Conservation (phyloP, 208 protist species). For the Dictyostelium gargantuum region DNA sequence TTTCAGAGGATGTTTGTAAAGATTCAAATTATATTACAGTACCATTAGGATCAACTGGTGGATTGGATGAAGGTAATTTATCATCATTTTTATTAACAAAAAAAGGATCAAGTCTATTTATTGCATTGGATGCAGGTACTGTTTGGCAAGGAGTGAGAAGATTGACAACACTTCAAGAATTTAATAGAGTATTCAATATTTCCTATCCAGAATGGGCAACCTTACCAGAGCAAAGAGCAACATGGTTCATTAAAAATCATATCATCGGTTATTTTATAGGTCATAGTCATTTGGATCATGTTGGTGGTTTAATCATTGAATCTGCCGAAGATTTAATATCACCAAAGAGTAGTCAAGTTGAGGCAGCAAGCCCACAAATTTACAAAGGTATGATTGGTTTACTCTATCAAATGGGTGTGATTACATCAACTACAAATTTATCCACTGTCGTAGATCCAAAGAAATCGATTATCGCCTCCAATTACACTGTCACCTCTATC, state of each 20-base stretch:
- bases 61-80: slow-evolving; percentile 13
- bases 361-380: neutral
- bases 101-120: slow-evolving; percentile 24
- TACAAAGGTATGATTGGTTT: neutral
- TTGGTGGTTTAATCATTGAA: neutral
- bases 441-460: neutral
- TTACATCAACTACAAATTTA: no score
- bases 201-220: neutral
- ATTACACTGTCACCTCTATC: neutral
- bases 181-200: neutral
- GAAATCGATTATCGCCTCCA: neutral
- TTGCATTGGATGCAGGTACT: slow-evolving; percentile 19
- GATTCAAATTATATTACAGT: neutral
- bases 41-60: slow-evolving; percentile 17
- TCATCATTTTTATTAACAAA: slow-evolving; percentile 41
- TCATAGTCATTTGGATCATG: slow-evolving; percentile 32
- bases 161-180: neutral
- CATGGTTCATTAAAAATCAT: slow-evolving; percentile 55
- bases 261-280: slow-evolving; percentile 8
- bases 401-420: neutral
- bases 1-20: neutral
- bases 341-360: neutral
- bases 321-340: neutral
- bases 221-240: neutral
- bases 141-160: neutral